Evolutionary conservation across 345 rosid species (phyloP).

Genomic region (Aegle marmelos): DNA sequence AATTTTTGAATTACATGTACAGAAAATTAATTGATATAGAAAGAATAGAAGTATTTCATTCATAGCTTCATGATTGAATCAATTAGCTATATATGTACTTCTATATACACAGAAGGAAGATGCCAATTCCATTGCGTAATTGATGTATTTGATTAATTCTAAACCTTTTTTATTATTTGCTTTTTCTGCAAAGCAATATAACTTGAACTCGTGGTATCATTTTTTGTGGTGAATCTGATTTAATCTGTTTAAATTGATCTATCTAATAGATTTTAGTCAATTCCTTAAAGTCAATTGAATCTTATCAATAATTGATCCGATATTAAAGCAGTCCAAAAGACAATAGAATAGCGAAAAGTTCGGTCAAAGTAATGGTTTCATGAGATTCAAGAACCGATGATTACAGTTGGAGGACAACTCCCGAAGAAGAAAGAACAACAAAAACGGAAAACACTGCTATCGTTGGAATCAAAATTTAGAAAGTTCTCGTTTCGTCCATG

Average conservation of each 20-base stretch:
- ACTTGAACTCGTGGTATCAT: neutral
- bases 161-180: neutral
- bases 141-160: too few relatives aligned
- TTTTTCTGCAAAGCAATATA: neutral
- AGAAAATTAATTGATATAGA: neutral
- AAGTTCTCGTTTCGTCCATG: neutral
- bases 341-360: too few relatives aligned
- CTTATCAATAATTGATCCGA: too few relatives aligned
- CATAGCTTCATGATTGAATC: neutral
- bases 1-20: neutral
- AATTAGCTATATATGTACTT: neutral
- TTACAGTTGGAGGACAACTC: neutral
- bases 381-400: neutral
- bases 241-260: neutral
- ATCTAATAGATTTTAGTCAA: neutral
- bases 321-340: too few relatives aligned
- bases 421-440: neutral
- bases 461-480: neutral
- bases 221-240: neutral
- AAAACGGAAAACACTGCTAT: neutral
- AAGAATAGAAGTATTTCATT: too few relatives aligned
- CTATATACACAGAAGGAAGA: neutral
- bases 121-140: too few relatives aligned
- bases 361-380: neutral
- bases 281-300: too few relatives aligned